phyloP scores from a whole-genome alignment of 345 rosid species.

The Isatis tinctoria region DNA sequence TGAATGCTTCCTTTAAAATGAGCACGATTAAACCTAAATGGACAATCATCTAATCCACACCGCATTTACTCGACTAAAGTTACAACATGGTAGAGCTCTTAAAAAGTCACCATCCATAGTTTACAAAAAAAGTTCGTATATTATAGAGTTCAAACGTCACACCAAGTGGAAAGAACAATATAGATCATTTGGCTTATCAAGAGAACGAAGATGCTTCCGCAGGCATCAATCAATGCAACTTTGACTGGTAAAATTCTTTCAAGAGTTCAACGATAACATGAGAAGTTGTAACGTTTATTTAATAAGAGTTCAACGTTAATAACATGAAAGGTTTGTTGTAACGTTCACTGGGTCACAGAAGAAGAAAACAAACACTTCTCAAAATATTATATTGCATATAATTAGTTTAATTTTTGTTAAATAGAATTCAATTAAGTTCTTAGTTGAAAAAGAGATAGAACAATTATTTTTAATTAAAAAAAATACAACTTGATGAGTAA shows the following conservation, averaged over 20 bases:
- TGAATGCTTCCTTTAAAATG: background rate
- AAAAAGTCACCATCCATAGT: background rate
- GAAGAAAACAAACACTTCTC: background rate
- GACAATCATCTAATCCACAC: background rate
- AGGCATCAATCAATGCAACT: background rate
- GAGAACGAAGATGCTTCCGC: background rate
- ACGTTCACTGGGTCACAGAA: constrained; percentile 17
- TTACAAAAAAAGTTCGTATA: background rate
- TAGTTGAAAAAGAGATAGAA: background rate
- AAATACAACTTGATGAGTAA: background rate
- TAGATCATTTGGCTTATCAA: background rate
- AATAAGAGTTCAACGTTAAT: background rate
- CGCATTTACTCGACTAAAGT: background rate
- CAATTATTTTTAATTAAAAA: background rate
- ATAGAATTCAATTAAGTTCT: background rate
- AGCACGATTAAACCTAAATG: background rate
- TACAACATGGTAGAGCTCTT: background rate
- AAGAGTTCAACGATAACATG: background rate
- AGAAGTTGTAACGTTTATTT: constrained; percentile 17
- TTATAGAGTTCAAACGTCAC: background rate
- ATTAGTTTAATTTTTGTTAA: background rate
- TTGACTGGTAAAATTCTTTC: background rate
- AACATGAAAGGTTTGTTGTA: constrained; percentile 27
- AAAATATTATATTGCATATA: background rate
- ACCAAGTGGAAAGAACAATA: background rate